Base-by-base conservation (phyloP, 2,329 filamentous ascomycete species). In the Acarospora socialis region DNA sequence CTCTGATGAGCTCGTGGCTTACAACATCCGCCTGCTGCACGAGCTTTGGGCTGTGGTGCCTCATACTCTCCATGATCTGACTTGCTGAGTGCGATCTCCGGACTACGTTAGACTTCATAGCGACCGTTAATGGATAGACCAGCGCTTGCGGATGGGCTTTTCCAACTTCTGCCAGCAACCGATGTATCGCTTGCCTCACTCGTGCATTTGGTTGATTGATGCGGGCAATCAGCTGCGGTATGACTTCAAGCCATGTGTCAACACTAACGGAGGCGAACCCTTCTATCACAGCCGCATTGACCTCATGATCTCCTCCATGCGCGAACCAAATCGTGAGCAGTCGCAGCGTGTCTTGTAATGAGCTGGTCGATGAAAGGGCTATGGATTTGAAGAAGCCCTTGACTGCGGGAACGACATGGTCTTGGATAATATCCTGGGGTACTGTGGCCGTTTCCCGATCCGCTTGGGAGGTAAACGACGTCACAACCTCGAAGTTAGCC, bases 311-410 rank as follows among this genome's bases (percentile, higher is more conserved):
- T 14, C 83, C 81, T 32, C 90, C 90, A 48, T 98, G 84, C 3
- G 81, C 78, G 53, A 99, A 95, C 90, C 90, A 99, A 6, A 99
- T 61, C 0, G 90, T 95, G 26, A 98, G 67, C 25, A 99, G 63
- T 33, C 90, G 75, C 13, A 99, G 68, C 0, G 87, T 95, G 50
- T 98, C 90, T 53, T 99, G 90, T 23, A 99, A 64, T 5, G 92
- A 93, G 56, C 87, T 95, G 16, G 81, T 82, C 2, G 79, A 77
- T 0, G 86, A 94, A 20, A 99, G 60, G 0, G 86, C 78, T 42
- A 99, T 98, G 0, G 90, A 98, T 53, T 86, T 83, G 67, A 98
- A 92, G 67, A 99, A 99, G 14, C 90, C 92, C 42, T 79, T 77
- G 33, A 99, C 80, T 20, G 90, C 90, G 22, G 90, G 90, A 8